Base-by-base conservation (phyloP, 768 basidiomycete species). In the Agrocybe praecox region DNA sequence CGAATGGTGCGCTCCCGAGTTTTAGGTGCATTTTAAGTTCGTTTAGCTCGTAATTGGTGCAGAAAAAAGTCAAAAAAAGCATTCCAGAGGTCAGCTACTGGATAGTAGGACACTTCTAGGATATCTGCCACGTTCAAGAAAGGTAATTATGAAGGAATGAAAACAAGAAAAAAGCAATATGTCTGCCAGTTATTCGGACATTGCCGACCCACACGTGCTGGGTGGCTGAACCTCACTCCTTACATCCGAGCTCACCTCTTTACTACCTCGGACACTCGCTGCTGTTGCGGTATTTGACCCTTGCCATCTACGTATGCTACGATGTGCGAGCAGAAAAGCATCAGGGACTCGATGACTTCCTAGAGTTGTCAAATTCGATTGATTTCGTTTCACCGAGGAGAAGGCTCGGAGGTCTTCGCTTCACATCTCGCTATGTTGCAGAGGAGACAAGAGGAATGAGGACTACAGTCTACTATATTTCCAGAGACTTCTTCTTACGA, bases 181-280 rank as follows among this genome's bases (percentile, higher is more conserved):
- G 46, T n/a, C 34, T 62, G 48, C 47, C 62, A 67, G 66, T 64
- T 61, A 44, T 53, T 56, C 71, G 71, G 71, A 46, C 59, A 46
- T 55, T 67, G 56, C 71, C 71, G 70, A 58, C 36, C 12, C 46
- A 46, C 69, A 72, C 71, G 71, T 71, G 69, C 65, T 36, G 57
- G 64, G 72, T 72, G 72, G 70, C 70, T 71, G 72, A 70, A 70
- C 66, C 64, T 65, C 67, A 57, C 62, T 67, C 65, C 68, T 65
- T 65, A 62, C 65, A 62, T 71, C 69, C 65, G 65, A 68, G 66
- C 61, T 65, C 57, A 63, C 59, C 42, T 58, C 57, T n/a, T 36
- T 49, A 49, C 53, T 42, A 55, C 53, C 55, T 56, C 55, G 55
- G 60, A 61, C 66, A 56, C 58, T 63, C 63, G 57, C 65, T 62